A percentile compares a stretch with the other conserved stretches of the same genome.
These are phyloP conservation scores for Hypoxylon intermedium DNA, from an alignment of 495 filamentous ascomycete genomes.

Conservation along the genomic window DNA sequence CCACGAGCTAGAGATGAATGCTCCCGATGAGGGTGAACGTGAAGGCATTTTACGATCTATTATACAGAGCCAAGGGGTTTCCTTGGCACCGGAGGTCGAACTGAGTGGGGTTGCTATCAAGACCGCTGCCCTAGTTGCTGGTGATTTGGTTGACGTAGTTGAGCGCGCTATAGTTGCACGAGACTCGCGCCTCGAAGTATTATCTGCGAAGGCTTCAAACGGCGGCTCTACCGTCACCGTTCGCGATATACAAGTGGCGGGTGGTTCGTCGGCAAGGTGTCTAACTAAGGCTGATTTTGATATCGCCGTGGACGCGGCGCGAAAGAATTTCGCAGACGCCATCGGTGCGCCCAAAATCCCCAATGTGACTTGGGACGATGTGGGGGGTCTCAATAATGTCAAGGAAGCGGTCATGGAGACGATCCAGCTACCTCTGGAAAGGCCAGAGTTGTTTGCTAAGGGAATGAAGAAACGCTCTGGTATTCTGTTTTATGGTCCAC, in stretches of 20 bases:
- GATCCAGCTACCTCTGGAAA: conserved; percentile 89
- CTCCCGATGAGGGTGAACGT: conserved; percentile 90
- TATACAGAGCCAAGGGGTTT: conserved; percentile 74
- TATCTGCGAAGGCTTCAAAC: conserved; percentile 58
- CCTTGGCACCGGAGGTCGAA: conserved; percentile 79
- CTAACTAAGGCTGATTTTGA: conserved; percentile 91
- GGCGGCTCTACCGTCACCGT: conserved; percentile 61
- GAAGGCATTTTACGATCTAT: conserved; percentile 84
- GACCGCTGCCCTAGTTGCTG: conserved; percentile 93
- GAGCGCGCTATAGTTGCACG: conserved; percentile 83
- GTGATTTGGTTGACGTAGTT: conserved; percentile 92
- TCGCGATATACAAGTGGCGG: conserved; percentile 86
- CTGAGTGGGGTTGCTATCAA: conserved; percentile 85
- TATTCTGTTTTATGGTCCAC: conserved; percentile 97
- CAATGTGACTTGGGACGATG: conserved; percentile 95
- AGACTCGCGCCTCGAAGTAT: conserved; percentile 70
- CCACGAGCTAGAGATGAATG: conserved; percentile 92
- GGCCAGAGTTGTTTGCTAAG: conserved; percentile 94
- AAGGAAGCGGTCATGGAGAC: conserved; percentile 97
- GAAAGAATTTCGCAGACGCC: conserved; percentile 96
- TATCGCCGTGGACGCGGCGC: conserved; percentile 85
- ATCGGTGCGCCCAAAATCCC: conserved; percentile 99
- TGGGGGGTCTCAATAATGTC: conserved; percentile 90
- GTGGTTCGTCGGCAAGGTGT: conserved; percentile 77
- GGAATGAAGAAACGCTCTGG: conserved; percentile 99